These are phyloP conservation scores for Dactylellina leptospora DNA, from an alignment of 2,329 filamentous ascomycete genomes.

Conservation along the genomic window DNA sequence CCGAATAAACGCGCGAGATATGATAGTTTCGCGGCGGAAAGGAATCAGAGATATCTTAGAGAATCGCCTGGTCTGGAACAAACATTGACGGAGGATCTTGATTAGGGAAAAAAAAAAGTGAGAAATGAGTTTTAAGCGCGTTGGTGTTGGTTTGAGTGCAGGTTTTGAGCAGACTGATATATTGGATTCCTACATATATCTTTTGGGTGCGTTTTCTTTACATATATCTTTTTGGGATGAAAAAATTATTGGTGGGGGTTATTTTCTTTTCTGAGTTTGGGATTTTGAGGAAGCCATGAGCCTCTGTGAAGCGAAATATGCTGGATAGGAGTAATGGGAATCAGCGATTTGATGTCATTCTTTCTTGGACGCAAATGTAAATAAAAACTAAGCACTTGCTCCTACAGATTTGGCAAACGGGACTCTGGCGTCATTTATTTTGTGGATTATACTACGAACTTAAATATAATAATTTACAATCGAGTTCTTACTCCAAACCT, in stretches of 20 bases:
- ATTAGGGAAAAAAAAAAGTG: no score
- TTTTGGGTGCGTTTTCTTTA: neutral
- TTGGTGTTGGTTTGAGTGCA: neutral
- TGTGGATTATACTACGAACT: neutral
- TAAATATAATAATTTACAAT: no score
- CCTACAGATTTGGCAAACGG: neutral
- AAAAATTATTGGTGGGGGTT: constrained; percentile 3
- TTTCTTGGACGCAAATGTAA: neutral
- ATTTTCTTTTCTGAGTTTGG: neutral
- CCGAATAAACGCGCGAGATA: constrained; percentile 45
- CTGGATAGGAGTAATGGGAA: constrained; percentile 12
- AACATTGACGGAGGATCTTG: constrained; percentile 38
- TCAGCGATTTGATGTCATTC: neutral
- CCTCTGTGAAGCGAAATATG: no score
- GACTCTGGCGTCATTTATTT: constrained; percentile 2
- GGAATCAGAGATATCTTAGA: constrained; percentile 39
- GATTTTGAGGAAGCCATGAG: neutral
- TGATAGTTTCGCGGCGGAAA: constrained; percentile 35
- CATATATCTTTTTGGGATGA: constrained; percentile 7
- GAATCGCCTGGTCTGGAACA: constrained; percentile 46
- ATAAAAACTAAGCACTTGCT: neutral
- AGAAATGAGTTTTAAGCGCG: no score
- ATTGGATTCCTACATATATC: neutral
- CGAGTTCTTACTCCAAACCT: no score
- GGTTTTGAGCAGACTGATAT: neutral